phyloP scores from a whole-genome alignment of 371 early-diverging fungal genomes.

The Lichtheimia corymbifera region DNA sequence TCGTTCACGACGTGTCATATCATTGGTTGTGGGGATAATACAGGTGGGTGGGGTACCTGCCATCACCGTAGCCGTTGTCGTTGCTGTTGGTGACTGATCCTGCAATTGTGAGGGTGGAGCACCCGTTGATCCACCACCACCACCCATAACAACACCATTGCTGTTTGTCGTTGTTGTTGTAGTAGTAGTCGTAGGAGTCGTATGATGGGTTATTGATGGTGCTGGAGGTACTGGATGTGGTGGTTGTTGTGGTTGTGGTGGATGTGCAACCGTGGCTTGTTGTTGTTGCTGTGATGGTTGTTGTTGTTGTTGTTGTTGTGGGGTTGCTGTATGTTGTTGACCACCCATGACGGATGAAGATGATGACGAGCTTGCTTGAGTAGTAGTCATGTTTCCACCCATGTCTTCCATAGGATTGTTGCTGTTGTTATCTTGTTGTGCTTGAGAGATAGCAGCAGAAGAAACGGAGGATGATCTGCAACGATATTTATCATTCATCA shows the following conservation, averaged over 20 bases:
- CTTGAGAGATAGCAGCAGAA: constrained; percentile 9
- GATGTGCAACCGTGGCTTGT: neutral
- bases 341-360: too few relatives aligned
- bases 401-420: neutral
- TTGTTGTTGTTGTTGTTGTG: neutral
- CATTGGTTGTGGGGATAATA: neutral
- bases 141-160: neutral
- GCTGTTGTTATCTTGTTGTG: constrained; percentile 2
- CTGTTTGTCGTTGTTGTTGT: neutral
- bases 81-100: constrained; percentile 1
- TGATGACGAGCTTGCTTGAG: neutral
- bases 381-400: neutral
- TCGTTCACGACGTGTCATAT: constrained; percentile 14
- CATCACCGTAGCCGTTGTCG: constrained; percentile 3
- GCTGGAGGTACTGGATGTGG: neutral
- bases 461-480: constrained; percentile 23
- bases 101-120: neutral
- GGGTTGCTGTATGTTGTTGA: constrained; percentile 6
- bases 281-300: constrained; percentile 1
- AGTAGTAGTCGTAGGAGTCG: too few relatives aligned
- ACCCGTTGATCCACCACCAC: neutral
- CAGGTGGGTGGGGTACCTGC: constrained; percentile 4
- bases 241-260: constrained; percentile 1
- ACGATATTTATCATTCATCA: constrained; percentile 14
- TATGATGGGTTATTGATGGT: neutral